Conservation (phyloP, 306 rosid species). For the Hippophae gyantsensis region DNA sequence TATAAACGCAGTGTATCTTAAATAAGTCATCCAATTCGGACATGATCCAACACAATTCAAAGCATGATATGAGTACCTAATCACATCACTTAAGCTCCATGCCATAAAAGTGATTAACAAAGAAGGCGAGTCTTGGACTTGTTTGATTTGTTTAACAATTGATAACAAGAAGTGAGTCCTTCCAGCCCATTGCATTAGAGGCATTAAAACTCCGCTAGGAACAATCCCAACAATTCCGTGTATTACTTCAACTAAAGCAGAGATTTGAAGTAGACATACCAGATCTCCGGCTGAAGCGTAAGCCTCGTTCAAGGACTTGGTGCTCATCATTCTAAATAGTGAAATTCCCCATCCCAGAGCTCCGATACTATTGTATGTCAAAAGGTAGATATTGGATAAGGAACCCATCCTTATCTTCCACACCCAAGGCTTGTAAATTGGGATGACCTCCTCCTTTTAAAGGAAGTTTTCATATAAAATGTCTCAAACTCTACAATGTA, state of each 20-base stretch:
- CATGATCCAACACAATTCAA: slow-evolving; percentile 47
- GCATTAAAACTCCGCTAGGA: slow-evolving; percentile 75
- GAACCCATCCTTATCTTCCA: slow-evolving; percentile 19
- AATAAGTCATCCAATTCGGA: slow-evolving; percentile 80
- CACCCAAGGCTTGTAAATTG: no score
- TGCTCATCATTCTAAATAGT: slow-evolving; percentile 30
- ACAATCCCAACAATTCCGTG: slow-evolving; percentile 82
- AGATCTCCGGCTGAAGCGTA: slow-evolving; percentile 56
- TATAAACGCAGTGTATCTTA: slow-evolving; percentile 82
- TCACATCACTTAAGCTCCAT: slow-evolving; percentile 86
- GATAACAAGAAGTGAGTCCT: slow-evolving; percentile 61
- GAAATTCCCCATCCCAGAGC: slow-evolving; percentile 63
- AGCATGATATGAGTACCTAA: slow-evolving; percentile 78
- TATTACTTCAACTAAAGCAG: slow-evolving; percentile 73
- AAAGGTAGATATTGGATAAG: slow-evolving; percentile 42
- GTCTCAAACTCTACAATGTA: no score
- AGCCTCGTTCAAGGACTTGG: slow-evolving; percentile 34
- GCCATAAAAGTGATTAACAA: slow-evolving; percentile 68
- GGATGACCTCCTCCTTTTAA: no score
- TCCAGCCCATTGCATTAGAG: slow-evolving; percentile 96
- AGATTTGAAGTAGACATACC: slow-evolving; percentile 67
- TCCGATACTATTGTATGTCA: slow-evolving; percentile 65
- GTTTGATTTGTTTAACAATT: slow-evolving; percentile 33
- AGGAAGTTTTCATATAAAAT: no score
- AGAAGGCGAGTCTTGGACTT: slow-evolving; percentile 66